Percentiles rank a stretch among this genome's conserved stretches.
Evolutionary conservation across 1,284 basidiomycete genomes (phyloP).

Genomic region (Meripilus lineatus): DNA sequence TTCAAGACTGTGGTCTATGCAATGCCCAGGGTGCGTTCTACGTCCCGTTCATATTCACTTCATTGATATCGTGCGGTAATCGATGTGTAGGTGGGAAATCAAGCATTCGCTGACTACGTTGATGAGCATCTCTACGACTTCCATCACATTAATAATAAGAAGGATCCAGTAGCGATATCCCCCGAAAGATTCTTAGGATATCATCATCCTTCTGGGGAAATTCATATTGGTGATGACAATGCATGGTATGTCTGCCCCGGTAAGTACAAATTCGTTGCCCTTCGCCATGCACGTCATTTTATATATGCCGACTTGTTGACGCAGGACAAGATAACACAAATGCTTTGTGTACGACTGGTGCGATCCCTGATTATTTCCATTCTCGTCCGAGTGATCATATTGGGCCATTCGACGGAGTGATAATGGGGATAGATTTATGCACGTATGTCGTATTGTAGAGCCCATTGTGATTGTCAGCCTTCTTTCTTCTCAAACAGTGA

Average conservation of each 20-base stretch:
- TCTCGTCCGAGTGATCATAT: constrained; percentile 41
- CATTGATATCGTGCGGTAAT: background rate
- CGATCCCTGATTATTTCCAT: constrained; percentile 44
- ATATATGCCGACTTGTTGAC: background rate
- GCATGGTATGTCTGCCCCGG: constrained; percentile 13
- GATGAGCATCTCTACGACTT: constrained; percentile 40
- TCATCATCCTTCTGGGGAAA: constrained; percentile 14
- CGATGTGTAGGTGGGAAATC: constrained; percentile 39
- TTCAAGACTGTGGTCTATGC: constrained; percentile 41
- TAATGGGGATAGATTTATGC: constrained; percentile 51
- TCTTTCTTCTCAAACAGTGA: no score
- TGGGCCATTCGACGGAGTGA: constrained; percentile 53
- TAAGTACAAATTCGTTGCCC: constrained; percentile 4
- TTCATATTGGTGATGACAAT: constrained; percentile 13
- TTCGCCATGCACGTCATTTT: background rate
- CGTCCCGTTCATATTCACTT: background rate
- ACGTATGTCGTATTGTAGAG: no score
- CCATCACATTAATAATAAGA: constrained; percentile 27
- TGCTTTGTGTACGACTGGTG: constrained; percentile 46
- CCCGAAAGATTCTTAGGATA: constrained; percentile 22
- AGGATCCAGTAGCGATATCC: constrained; percentile 22
- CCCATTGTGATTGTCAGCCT: no score
- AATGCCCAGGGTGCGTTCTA: constrained; percentile 45
- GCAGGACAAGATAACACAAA: constrained; percentile 53
- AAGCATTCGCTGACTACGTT: constrained; percentile 54